Base-by-base conservation (phyloP, 2,329 filamentous ascomycete species). In the Biscogniauxia sp. region DNA sequence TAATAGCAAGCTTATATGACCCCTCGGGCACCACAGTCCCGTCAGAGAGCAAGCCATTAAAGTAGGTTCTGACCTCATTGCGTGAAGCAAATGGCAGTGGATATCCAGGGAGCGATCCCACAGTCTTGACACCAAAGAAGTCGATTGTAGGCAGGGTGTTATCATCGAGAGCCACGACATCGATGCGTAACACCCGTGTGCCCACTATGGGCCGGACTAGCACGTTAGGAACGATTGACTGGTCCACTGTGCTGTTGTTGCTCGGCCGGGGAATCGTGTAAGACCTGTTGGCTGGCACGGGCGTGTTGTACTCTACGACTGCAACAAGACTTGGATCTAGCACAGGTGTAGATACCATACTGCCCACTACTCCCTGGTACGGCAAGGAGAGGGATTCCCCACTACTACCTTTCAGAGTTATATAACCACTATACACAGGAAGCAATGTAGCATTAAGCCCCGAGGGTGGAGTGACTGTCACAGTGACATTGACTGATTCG, bases 381-480 rank as follows among this genome's bases (percentile, higher is more conserved):
- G 78, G 78, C 5, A 81, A 65, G 1, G 73, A 74, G 9, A 79
- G 41, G 67, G 37, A 45, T 17, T 75, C 72, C 20, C 71, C 73
- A 41, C 76, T 76, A 37, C 73, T 75, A 54, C 73, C 72, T 49
- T 75, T 76, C 56, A 81, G 66, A 13, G 75, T 70, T 53, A 81
- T 70, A 69, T 74, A 80, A 20, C 79, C 79, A 19, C 75, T 75
- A 68, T 80, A 81, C 7, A 80, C 71, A 4, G 78, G 78, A 20
- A 80, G 64, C 5, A 70, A 70, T 1, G 62, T 64, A 6, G 63
- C 61, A 49, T 75, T 66, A 8, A 77, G 63, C 1, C 55, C 41
- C 37, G 37, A 45, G 1, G 74, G 72, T 4, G 70, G 70, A 13
- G 66, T 68, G 51, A 73, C 66, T 3, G 63, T 69, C 28, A 77